Base-by-base conservation (phyloP, 768 basidiomycete genomes). In the Boletus rubroflammeus region DNA sequence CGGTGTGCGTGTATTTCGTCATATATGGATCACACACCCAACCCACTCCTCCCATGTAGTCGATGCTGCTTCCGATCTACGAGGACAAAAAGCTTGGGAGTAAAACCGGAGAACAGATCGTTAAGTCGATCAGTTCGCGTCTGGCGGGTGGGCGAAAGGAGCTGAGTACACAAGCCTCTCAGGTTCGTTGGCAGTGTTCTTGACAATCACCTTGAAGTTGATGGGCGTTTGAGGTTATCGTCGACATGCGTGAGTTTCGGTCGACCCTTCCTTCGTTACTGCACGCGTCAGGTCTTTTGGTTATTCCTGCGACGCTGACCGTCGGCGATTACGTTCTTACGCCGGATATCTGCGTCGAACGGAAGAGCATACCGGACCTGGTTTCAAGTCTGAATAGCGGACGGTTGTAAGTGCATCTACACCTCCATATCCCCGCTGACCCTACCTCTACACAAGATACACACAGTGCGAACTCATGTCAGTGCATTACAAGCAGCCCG, bases 381-480 rank as follows among this genome's bases (percentile, higher is more conserved):
- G 81, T 94, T n/a, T 81, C 86, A 15, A 95, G 92, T 76, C 96
- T 98, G 69, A 93, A 88, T 53, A 96, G 86, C 63, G 96, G 96
- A 15, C 78, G 97, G 51, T 70, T 99, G 97, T 97, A 61, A 75
- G 93, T 38, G 15, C 4, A 15, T 38, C 9, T 14, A 3, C 8
- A 28, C 2, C 10, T n/a, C 10, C 17, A n/a, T 4, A 15, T 38
- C n/a, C 8, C 8, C 9, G 11, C 39, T 58, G 6, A 54, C 31
- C 17, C 35, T 48, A 60, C 15, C 57, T 32, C 10, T 43, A 10
- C 42, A 21, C 3, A 60, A 98, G 96, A 55, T 97, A 96, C 67
- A 90, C 93, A 0, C 97, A 99, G 66, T 98, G 96, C 73, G 96
- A 98, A 71, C 68, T 92, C 21, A 98, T 99, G 96, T 93, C 90